These are phyloP conservation scores for Symbiodinium pilosum DNA, from an alignment of 73 alveolate species.

Conservation along the genomic window DNA sequence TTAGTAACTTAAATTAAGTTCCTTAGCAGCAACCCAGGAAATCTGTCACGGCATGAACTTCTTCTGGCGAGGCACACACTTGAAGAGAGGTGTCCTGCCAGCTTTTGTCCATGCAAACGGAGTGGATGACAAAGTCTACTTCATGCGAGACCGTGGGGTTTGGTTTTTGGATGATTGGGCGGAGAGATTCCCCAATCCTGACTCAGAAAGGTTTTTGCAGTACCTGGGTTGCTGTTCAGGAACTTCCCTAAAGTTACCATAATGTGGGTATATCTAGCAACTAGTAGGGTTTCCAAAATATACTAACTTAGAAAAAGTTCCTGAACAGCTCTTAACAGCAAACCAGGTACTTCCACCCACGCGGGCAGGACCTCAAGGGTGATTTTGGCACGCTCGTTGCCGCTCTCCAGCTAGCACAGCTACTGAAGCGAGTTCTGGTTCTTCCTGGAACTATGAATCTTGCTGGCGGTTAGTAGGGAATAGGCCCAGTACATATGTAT, in stretches of 20 bases:
- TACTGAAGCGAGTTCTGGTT: conserved; percentile 48
- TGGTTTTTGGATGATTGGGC: conserved; percentile 66
- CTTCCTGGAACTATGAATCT: conserved; percentile 24
- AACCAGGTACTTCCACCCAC: too few relatives aligned
- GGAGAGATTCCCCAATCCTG: not conserved
- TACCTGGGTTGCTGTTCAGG: too few relatives aligned
- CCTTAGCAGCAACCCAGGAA: not conserved
- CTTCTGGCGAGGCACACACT: conserved; percentile 40
- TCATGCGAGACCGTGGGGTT: conserved; percentile 47
- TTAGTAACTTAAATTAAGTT: too few relatives aligned
- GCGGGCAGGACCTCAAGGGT: conserved; percentile 27
- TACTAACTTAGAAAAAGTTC: too few relatives aligned
- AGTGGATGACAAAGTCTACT: conserved; percentile 70
- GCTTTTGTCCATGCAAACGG: conserved; percentile 68
- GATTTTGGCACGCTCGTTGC: conserved; percentile 44
- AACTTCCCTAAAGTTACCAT: too few relatives aligned
- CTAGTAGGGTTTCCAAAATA: too few relatives aligned
- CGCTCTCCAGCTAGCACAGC: conserved; percentile 48
- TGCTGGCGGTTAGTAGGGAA: too few relatives aligned
- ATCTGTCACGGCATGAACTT: conserved; percentile 62
- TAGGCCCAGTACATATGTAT: too few relatives aligned
- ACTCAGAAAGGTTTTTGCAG: conserved; percentile 33
- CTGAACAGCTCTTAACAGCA: too few relatives aligned
- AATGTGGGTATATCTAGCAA: too few relatives aligned
- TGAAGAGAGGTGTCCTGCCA: not conserved